phyloP scores from a whole-genome alignment of 116 monocot species.

The Trichopus zeylanicus region DNA sequence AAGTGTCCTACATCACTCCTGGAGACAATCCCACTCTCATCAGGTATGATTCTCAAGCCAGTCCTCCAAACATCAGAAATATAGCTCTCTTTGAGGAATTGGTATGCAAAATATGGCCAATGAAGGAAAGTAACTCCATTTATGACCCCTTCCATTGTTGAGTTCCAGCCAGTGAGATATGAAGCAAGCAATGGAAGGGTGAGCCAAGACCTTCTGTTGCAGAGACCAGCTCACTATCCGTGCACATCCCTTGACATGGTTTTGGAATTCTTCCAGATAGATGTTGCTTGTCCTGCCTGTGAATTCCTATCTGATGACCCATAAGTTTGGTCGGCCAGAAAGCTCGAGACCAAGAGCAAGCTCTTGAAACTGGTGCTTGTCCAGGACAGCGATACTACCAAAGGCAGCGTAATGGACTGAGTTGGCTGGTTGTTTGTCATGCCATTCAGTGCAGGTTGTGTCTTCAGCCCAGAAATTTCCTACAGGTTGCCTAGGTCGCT shows the following conservation, averaged over 20 bases:
- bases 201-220: slow-evolving; percentile 33
- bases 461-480: slow-evolving; percentile 16
- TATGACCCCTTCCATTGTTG: not conserved
- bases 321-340: slow-evolving; percentile 19
- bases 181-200: slow-evolving; percentile 31
- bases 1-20: no score
- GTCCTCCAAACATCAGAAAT: no score
- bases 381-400: no score
- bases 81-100: no score
- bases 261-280: no score
- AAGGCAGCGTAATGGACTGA: no score
- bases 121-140: not conserved
- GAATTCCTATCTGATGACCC: not conserved
- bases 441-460: slow-evolving; percentile 24
- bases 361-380: slow-evolving; percentile 28
- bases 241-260: no score
- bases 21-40: no score
- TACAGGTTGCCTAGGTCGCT: no score
- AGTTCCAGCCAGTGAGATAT: slow-evolving; percentile 33
- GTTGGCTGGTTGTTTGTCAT: slow-evolving; percentile 17
- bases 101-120: not conserved
- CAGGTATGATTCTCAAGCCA: no score
- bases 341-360: slow-evolving; percentile 25
- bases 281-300: no score
- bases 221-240: slow-evolving; percentile 27